Percentiles rank a stretch among this genome's conserved stretches.
Evolutionary conservation across 257 asterid species (phyloP).

Genomic region (Dorcoceras hygrometricum): DNA sequence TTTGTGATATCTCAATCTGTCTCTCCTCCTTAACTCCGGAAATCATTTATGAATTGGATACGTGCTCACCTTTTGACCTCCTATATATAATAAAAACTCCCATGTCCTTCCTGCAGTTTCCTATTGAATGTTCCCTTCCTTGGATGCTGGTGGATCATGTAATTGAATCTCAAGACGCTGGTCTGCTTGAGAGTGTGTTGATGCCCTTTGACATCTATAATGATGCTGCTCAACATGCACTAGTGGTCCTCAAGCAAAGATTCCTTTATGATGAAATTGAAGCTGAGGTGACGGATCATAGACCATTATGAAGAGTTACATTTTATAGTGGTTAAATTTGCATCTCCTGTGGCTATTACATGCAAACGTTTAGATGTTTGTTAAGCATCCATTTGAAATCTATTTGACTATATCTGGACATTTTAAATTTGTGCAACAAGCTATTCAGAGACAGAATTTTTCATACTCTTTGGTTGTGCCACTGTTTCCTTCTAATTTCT

Average conservation of each 20-base stretch:
- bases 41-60: background rate
- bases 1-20: slow-evolving; percentile 2
- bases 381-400: slow-evolving; percentile 12
- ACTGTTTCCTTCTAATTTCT: slow-evolving; percentile 7
- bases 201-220: slow-evolving; percentile 97
- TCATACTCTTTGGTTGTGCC: slow-evolving; percentile 8
- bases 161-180: slow-evolving; percentile 68
- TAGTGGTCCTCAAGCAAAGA: slow-evolving; percentile 90
- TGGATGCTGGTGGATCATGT: slow-evolving; percentile 99
- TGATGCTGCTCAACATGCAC: slow-evolving; percentile 97
- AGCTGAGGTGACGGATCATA: slow-evolving; percentile 75
- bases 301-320: slow-evolving; percentile 12
- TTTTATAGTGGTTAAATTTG: slow-evolving; percentile 6
- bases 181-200: slow-evolving; percentile 82
- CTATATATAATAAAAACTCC: slow-evolving; percentile 8
- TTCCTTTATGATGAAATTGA: slow-evolving; percentile 97
- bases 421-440: slow-evolving; percentile 16
- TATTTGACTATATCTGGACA: slow-evolving; percentile 13
- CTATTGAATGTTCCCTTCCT: slow-evolving; percentile 97
- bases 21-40: slow-evolving; percentile 6
- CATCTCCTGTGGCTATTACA: slow-evolving; percentile 15
- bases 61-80: slow-evolving; percentile 16
- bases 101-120: slow-evolving; percentile 61
- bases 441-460: slow-evolving; percentile 11
- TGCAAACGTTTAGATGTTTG: slow-evolving; percentile 9